Conservation (phyloP, 805 yeast species). For the Yamadazyma scolyti region DNA sequence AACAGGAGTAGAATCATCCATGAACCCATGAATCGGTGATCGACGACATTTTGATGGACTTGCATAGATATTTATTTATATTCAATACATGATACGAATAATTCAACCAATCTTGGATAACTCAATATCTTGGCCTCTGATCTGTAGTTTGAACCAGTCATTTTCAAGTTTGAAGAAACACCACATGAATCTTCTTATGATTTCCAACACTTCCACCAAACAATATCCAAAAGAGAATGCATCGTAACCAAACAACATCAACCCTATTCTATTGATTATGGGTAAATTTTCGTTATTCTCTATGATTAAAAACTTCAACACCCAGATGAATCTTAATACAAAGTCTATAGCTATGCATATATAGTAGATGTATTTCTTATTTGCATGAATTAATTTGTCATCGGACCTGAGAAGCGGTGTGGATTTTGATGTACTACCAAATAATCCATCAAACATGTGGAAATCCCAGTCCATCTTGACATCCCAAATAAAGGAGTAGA, state of each 20-base stretch:
- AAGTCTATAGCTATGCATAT: constrained; percentile 60
- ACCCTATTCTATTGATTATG: constrained; percentile 16
- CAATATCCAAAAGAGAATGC: constrained; percentile 55
- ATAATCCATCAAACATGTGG: constrained; percentile 41
- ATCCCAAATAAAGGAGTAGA: constrained; percentile 88
- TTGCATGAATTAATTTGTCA: constrained; percentile 12
- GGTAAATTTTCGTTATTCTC: constrained; percentile 18
- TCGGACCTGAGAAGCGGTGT: constrained; percentile 17
- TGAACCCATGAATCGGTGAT: no score
- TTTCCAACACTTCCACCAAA: constrained; percentile 66
- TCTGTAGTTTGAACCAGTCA: constrained; percentile 47
- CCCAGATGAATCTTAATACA: constrained; percentile 72
- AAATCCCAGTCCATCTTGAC: constrained; percentile 85
- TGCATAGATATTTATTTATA: no score
- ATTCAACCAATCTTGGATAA: constrained; percentile 6
- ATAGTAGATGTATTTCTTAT: constrained; percentile 40
- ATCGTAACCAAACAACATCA: constrained; percentile 36
- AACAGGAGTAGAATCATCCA: no score
- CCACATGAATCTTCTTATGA: constrained; percentile 88
- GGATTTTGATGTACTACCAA: constrained; percentile 9
- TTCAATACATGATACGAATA: no score
- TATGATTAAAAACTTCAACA: constrained; percentile 45
- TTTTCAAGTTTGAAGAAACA: constrained; percentile 78
- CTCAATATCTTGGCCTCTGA: constrained; percentile 4
- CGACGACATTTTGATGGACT: no score